A percentile compares a stretch with the other conserved stretches of the same genome.
These are phyloP conservation scores for Russula foetens DNA, from an alignment of 768 basidiomycete species.

Conservation along the genomic window DNA sequence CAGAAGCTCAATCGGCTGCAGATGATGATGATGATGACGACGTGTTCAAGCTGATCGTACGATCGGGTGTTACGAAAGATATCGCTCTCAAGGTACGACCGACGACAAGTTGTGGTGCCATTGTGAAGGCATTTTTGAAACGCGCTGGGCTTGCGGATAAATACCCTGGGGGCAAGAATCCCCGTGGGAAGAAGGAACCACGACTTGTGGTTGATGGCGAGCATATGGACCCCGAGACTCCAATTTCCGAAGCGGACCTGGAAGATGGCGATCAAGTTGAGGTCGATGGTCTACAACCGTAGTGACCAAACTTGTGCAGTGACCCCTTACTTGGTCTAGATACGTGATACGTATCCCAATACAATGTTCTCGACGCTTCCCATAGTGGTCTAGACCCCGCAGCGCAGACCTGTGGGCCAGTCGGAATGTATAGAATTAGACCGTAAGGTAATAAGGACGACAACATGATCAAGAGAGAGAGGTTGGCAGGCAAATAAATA, in stretches of 20 bases:
- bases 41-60: conserved; percentile 59
- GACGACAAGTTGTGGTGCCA: conserved; percentile 68
- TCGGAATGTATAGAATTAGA: conserved; percentile 1
- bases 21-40: conserved; percentile 31
- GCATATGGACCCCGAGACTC: conserved; percentile 46
- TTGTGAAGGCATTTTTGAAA: conserved; percentile 68
- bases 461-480: background rate
- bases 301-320: too few relatives aligned
- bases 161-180: conserved; percentile 34
- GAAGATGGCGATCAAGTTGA: conserved; percentile 81
- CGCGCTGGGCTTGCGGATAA: conserved; percentile 52
- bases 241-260: conserved; percentile 60
- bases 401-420: background rate
- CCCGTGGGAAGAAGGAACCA: conserved; percentile 32
- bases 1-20: conserved; percentile 18
- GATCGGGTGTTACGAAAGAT: conserved; percentile 47
- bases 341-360: background rate
- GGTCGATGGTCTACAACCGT: conserved; percentile 28
- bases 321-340: background rate
- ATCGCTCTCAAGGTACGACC: conserved; percentile 62
- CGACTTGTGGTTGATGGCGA: conserved; percentile 63
- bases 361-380: background rate
- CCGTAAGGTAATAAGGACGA: background rate
- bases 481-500: background rate
- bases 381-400: background rate